These are phyloP conservation scores for Colletotrichum plurivorum DNA, from an alignment of 2,329 filamentous ascomycete species.

Conservation along the genomic window DNA sequence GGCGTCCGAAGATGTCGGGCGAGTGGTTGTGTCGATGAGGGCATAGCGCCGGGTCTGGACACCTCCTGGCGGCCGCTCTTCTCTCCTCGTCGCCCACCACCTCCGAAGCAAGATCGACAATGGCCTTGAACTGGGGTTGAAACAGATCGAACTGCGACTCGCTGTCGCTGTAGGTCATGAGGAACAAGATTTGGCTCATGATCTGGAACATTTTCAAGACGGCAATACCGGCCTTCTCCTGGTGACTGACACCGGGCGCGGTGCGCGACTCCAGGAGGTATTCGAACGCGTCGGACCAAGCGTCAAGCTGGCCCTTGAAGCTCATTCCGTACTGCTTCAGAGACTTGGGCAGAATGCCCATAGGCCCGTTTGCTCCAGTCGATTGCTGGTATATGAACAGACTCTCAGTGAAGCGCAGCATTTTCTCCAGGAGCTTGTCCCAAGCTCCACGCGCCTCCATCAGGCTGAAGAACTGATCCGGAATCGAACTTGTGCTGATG, in stretches of 20 bases:
- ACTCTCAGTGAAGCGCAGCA: slow-evolving; percentile 71
- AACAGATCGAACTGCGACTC: slow-evolving; percentile 73
- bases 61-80: slow-evolving; percentile 61
- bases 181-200: slow-evolving; percentile 69
- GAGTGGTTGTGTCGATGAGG: slow-evolving; percentile 54
- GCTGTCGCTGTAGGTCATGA: slow-evolving; percentile 72
- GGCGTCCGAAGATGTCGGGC: slow-evolving; percentile 56
- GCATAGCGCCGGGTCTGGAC: slow-evolving; percentile 60
- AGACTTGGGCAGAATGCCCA: slow-evolving; percentile 65
- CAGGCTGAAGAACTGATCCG: slow-evolving; percentile 62
- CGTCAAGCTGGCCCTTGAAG: slow-evolving; percentile 65
- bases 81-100: slow-evolving; percentile 72
- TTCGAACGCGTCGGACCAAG: slow-evolving; percentile 71
- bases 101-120: slow-evolving; percentile 71
- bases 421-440: slow-evolving; percentile 69
- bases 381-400: slow-evolving; percentile 58
- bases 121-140: slow-evolving; percentile 64
- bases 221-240: slow-evolving; percentile 72
- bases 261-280: slow-evolving; percentile 66
- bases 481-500: slow-evolving; percentile 55
- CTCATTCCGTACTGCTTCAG: slow-evolving; percentile 62
- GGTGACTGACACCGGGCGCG: slow-evolving; percentile 62
- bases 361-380: slow-evolving; percentile 63
- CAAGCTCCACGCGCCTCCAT: slow-evolving; percentile 70
- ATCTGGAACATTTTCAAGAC: slow-evolving; percentile 75